Evolutionary conservation across 495 filamentous ascomycete species (phyloP).

Genomic region (Lasiosphaeris hirsuta): DNA sequence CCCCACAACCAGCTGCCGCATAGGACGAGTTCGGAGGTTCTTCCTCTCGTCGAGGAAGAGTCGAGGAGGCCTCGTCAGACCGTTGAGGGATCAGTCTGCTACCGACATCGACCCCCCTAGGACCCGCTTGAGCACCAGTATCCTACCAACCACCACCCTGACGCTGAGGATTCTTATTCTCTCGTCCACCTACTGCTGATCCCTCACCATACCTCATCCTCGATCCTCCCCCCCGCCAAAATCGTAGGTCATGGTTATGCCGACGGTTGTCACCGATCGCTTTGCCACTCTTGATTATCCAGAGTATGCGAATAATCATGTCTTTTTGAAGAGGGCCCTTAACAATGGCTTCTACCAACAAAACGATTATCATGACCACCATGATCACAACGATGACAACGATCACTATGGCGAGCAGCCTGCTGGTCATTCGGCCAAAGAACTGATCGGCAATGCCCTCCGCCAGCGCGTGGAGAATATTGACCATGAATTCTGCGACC

Average conservation of each 20-base stretch:
- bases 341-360: slow-evolving; percentile 37
- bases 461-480: slow-evolving; percentile 76
- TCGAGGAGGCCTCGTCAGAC: slow-evolving; percentile 85
- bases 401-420: slow-evolving; percentile 28
- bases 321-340: slow-evolving; percentile 37
- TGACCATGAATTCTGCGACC: slow-evolving; percentile 77
- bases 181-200: slow-evolving; percentile 1
- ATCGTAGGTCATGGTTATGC: slow-evolving; percentile 54
- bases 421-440: slow-evolving; percentile 42
- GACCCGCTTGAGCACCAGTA: slow-evolving; percentile 31
- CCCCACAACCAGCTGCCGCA: slow-evolving; percentile 89
- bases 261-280: slow-evolving; percentile 47
- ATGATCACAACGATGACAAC: neutral
- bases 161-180: neutral
- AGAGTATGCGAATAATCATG: slow-evolving; percentile 42
- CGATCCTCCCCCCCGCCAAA: slow-evolving; percentile 15
- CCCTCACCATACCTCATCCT: slow-evolving; percentile 2
- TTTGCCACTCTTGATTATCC: slow-evolving; percentile 37
- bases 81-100: slow-evolving; percentile 69
- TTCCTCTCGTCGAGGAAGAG: slow-evolving; percentile 95
- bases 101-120: slow-evolving; percentile 91
- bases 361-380: slow-evolving; percentile 21
- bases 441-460: slow-evolving; percentile 73
- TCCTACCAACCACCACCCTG: neutral
- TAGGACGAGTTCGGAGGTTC: slow-evolving; percentile 93